Conservation (phyloP, 352 stramenopile genomes). For the Phytophthora litchii region DNA sequence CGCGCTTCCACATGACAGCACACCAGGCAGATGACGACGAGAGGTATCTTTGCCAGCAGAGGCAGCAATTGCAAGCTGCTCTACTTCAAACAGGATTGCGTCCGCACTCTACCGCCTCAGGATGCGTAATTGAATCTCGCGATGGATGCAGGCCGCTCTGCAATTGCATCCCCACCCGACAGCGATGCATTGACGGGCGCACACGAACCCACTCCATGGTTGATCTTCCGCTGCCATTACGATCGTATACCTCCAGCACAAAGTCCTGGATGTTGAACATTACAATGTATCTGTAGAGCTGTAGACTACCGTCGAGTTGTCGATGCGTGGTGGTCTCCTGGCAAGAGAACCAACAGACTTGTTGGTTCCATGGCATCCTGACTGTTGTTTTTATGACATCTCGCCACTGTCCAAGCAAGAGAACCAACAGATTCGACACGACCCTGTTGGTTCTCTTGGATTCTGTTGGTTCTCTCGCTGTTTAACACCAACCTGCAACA, state of each 20-base stretch:
- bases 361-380: conserved; percentile 11
- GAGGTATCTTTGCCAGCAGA: neutral
- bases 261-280: too few relatives aligned
- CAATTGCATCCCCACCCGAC: neutral
- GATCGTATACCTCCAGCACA: too few relatives aligned
- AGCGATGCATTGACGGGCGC: conserved; percentile 9
- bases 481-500: conserved; percentile 23
- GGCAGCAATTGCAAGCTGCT: neutral
- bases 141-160: conserved; percentile 6
- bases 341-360: conserved; percentile 16
- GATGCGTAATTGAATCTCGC: conserved; percentile 12
- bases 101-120: neutral
- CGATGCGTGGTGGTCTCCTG: neutral
- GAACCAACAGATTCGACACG: conserved; percentile 27
- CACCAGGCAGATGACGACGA: neutral
- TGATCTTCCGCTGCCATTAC: too few relatives aligned
- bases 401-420: conserved; percentile 10
- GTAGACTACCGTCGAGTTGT: too few relatives aligned
- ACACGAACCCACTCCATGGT: conserved; percentile 3
- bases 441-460: conserved; percentile 31
- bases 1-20: neutral
- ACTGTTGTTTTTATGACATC: conserved; percentile 27
- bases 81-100: neutral
- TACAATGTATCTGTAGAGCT: too few relatives aligned
- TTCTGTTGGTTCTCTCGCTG: conserved; percentile 34